Conservation (phyloP, 768 basidiomycete genomes). For the Collybia mongolica region DNA sequence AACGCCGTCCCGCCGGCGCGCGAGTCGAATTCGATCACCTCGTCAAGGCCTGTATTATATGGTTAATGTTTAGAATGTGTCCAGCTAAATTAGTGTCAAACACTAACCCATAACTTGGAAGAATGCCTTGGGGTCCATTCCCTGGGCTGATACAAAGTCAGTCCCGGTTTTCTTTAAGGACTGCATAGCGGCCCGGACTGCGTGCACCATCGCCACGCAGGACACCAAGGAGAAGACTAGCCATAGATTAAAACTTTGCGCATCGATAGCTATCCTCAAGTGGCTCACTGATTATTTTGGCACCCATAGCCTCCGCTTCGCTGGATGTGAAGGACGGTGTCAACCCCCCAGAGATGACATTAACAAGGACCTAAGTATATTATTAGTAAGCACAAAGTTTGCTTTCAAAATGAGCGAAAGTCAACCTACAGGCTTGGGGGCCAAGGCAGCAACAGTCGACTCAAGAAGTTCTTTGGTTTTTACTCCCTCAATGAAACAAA, state of each 20-base stretch:
- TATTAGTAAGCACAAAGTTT: not conserved
- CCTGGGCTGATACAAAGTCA: constrained; percentile 54
- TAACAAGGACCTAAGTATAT: constrained; percentile 57
- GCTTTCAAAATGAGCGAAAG: not conserved
- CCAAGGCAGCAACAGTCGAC: constrained; percentile 62
- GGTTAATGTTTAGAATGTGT: not conserved
- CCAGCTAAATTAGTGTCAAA: not conserved
- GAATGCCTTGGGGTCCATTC: constrained; percentile 79
- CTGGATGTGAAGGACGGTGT: constrained; percentile 71
- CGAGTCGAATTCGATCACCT: constrained; percentile 53
- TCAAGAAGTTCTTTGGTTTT: constrained; percentile 64
- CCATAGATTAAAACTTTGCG: not conserved
- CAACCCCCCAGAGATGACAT: constrained; percentile 76
- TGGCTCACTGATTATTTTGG: constrained; percentile 73
- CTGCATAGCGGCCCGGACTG: constrained; percentile 75
- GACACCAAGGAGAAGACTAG: constrained; percentile 76
- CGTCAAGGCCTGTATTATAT: constrained; percentile 51
- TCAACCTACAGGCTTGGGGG: constrained; percentile 62
- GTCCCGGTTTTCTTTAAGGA: constrained; percentile 77
- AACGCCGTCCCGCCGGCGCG: constrained; percentile 61
- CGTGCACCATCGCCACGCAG: constrained; percentile 75
- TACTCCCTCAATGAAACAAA: constrained; percentile 82
- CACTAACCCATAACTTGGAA: constrained; percentile 72
- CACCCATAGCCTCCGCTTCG: constrained; percentile 68
- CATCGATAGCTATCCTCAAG: not conserved